Percentiles rank a stretch among this genome's conserved stretches.
Conservation (phyloP, 176 grass and related monocot species). For the Musa beccarii region DNA sequence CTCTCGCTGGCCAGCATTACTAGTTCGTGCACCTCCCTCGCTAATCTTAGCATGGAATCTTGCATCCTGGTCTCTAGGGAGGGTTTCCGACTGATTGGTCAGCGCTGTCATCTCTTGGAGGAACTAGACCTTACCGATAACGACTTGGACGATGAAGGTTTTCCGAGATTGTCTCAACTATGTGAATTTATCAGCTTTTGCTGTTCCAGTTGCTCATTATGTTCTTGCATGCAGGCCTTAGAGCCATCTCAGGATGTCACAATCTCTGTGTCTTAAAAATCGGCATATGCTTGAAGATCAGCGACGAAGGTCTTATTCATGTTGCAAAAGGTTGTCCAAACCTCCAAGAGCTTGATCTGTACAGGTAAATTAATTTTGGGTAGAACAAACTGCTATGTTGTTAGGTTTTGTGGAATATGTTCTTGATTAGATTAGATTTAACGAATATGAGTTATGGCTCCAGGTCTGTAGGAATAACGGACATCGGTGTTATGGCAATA, state of each 20-base stretch:
- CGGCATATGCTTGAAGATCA: slow-evolving; percentile 69
- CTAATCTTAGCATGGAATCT: slow-evolving; percentile 81
- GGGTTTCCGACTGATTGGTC: slow-evolving; percentile 56
- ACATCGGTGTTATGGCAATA: slow-evolving; percentile 46
- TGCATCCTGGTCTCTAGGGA: slow-evolving; percentile 45
- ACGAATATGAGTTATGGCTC: slow-evolving; percentile 5
- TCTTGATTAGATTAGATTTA: not conserved
- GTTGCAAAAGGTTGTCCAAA: slow-evolving; percentile 43
- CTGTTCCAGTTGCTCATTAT: not conserved
- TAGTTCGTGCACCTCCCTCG: slow-evolving; percentile 53
- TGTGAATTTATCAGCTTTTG: not conserved
- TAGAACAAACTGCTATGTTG: not conserved
- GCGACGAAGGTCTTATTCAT: slow-evolving; percentile 53
- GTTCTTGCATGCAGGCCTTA: slow-evolving; percentile 38
- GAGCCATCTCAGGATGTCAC: slow-evolving; percentile 41
- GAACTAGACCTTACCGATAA: slow-evolving; percentile 74
- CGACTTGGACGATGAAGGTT: slow-evolving; percentile 85
- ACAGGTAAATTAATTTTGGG: slow-evolving; percentile 28
- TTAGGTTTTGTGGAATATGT: not conserved
- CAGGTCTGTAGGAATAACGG: slow-evolving; percentile 55
- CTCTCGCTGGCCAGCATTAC: slow-evolving; percentile 49
- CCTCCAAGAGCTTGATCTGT: slow-evolving; percentile 72
- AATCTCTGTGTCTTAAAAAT: slow-evolving; percentile 66
- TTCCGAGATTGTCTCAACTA: not conserved
- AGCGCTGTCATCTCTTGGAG: slow-evolving; percentile 39